Percentiles rank a stretch among this genome's conserved stretches.
Evolutionary conservation across 441 rosid genomes (phyloP).

Genomic region (Arabidopsis hybrid): DNA sequence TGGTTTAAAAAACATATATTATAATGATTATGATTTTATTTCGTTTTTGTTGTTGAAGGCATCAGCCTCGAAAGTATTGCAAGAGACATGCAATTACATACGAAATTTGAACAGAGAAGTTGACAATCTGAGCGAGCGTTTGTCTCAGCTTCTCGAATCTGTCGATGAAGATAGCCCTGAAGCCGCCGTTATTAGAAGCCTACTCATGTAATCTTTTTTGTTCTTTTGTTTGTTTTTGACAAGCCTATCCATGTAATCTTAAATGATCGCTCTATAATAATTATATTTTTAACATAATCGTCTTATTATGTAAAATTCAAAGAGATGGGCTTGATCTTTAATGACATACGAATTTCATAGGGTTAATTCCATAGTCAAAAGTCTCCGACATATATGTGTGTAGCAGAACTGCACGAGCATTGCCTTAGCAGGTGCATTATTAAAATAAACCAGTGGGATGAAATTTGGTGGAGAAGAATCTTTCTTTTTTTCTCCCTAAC

Average conservation of each 20-base stretch:
- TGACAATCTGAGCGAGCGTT: conserved; percentile 81
- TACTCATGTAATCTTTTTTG: conserved; percentile 57
- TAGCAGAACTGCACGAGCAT: conserved; percentile 27
- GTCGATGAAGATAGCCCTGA: conserved; percentile 83
- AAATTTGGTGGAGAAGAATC: conserved; percentile 14
- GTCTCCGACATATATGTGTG: conserved; percentile 29
- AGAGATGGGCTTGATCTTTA: conserved; percentile 23
- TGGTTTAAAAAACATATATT: neutral
- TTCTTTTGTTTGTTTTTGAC: neutral
- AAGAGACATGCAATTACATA: conserved; percentile 91
- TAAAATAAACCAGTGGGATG: conserved; percentile 2
- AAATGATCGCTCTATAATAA: conserved; percentile 12
- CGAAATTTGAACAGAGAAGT: conserved; percentile 82
- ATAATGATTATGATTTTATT: neutral
- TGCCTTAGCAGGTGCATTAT: conserved; percentile 12
- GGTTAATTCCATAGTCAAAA: conserved; percentile 15
- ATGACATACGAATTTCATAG: conserved; percentile 9
- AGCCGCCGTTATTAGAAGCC: conserved; percentile 87
- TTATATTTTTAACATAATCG: conserved; percentile 38
- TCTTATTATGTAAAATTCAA: conserved; percentile 49
- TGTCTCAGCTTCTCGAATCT: conserved; percentile 82
- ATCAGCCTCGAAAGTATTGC: conserved; percentile 88
- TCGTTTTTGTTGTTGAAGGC: conserved; percentile 43
- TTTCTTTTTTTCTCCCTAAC: conserved; percentile 11
- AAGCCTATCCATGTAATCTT: conserved; percentile 3